Conservation (phyloP, 768 basidiomycete species). For the Boletus subcaerulescens region DNA sequence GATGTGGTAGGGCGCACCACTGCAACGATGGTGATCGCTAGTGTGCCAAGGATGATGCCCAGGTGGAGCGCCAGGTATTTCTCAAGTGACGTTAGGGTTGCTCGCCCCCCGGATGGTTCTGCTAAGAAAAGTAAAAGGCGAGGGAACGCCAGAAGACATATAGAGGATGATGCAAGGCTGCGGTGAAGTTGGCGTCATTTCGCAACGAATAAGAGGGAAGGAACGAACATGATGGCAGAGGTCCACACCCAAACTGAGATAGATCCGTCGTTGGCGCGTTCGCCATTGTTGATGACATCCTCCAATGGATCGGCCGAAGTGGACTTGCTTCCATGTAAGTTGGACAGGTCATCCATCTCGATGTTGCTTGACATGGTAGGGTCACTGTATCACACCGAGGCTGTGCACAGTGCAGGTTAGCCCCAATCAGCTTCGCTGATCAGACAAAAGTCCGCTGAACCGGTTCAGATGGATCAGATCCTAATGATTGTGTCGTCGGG, state of each 20-base stretch:
- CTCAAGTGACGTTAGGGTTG: constrained; percentile 61
- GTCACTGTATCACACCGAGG: neutral
- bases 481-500: neutral
- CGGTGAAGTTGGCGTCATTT: constrained; percentile 1
- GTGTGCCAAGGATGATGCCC: constrained; percentile 56
- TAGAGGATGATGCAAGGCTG: constrained; percentile 37
- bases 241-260: constrained; percentile 40
- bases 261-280: constrained; percentile 21
- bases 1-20: constrained; percentile 39
- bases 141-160: constrained; percentile 51
- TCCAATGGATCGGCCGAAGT: constrained; percentile 11
- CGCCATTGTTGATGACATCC: constrained; percentile 1
- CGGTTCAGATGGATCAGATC: neutral
- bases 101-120: constrained; percentile 41
- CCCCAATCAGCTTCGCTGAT: too few species aligned
- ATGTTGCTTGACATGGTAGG: constrained; percentile 32
- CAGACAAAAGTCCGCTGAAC: neutral
- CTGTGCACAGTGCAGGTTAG: neutral
- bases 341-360: constrained; percentile 41
- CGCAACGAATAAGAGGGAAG: neutral
- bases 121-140: constrained; percentile 67
- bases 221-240: constrained; percentile 32
- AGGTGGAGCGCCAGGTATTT: constrained; percentile 65
- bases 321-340: neutral
- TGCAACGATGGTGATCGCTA: constrained; percentile 55